Base-by-base conservation (phyloP, 257 asterid species). In the Gentiana macrophylla region DNA sequence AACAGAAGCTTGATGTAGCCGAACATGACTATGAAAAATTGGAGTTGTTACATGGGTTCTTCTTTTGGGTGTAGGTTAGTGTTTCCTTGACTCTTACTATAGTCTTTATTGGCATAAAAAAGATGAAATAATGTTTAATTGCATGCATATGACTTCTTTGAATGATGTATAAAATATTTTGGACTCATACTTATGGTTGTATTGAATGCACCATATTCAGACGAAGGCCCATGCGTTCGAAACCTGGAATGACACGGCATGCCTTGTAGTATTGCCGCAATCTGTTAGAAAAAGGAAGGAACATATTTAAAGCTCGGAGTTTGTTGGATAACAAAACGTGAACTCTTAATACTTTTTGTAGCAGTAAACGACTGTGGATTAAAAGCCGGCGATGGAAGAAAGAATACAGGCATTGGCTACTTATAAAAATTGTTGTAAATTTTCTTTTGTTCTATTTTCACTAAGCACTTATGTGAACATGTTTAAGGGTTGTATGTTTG, bases 11-110 rank as follows among this genome's bases (percentile, higher is more conserved):
- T 52, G 53, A 52, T 47, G 68, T 58, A 11, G 41, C 35, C 15
- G 35, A 53, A 37, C 49, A 70, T 50, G 56, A 52, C 15, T 6
- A 8, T 48, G 57, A 61, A 50, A 62, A 50, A 69, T 57, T 71
- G 56, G 66, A 71, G 48, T 52, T 71, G 35, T 32, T 71, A 35
- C 72, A 69, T 53, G 69, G 72, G n/a, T 71, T 71, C 66, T 66
- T 46, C 63, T 71, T 61, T 62, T 71, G 77, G 77, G 34, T 71
- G 50, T 48, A 66, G 72, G 72, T 61, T 61, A 47, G 56, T 57
- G 59, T 38, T 65, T 12, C 8, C 50, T 57, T 37, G 32, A 32
- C 45, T n/a, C 5, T 35, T 49, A 12, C 9, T 15, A 4, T 3
- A 0, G 9, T 61, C 24, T 45, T 34, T 45, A 8, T 4, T 46